A percentile compares a stretch with the other conserved stretches of the same genome.
Conservation (phyloP, 179 eudicot species). For the Silene noctiflora region DNA sequence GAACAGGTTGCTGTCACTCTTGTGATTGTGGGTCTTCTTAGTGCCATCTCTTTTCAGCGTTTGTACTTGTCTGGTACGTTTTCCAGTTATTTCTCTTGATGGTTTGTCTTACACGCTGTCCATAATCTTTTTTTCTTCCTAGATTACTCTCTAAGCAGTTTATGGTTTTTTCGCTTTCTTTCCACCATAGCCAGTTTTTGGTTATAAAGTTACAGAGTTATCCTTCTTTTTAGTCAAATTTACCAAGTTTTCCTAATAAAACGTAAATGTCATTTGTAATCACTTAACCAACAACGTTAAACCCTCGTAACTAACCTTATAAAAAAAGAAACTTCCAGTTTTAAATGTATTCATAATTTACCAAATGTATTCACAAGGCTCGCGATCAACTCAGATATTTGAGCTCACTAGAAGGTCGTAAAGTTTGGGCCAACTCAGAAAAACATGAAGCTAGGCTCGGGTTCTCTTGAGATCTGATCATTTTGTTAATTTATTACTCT, state of each 20-base stretch:
- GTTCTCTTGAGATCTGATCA: too few relatives aligned
- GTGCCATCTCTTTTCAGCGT: slow-evolving; percentile 49
- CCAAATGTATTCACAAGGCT: too few relatives aligned
- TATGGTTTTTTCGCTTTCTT: background rate
- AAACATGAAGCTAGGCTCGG: too few relatives aligned
- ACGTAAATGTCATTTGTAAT: background rate
- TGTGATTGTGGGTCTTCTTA: slow-evolving; percentile 50
- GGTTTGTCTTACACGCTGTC: background rate
- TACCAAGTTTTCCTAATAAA: background rate
- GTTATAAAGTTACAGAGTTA: background rate
- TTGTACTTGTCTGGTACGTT: slow-evolving; percentile 58
- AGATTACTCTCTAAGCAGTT: background rate
- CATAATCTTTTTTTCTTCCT: background rate
- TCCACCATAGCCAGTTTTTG: background rate
- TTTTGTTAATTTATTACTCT: too few relatives aligned
- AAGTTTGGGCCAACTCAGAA: too few relatives aligned
- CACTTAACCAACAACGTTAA: too few relatives aligned
- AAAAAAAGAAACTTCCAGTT: too few relatives aligned
- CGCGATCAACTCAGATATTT: too few relatives aligned
- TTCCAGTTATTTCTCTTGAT: slow-evolving; percentile 10
- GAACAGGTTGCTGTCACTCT: slow-evolving; percentile 59
- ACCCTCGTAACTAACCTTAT: too few relatives aligned
- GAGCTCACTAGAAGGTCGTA: too few relatives aligned
- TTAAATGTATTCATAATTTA: too few relatives aligned
- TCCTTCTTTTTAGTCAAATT: background rate